These are phyloP conservation scores for Allium sativum DNA, from an alignment of 106 monocot species.

Conservation along the genomic window DNA sequence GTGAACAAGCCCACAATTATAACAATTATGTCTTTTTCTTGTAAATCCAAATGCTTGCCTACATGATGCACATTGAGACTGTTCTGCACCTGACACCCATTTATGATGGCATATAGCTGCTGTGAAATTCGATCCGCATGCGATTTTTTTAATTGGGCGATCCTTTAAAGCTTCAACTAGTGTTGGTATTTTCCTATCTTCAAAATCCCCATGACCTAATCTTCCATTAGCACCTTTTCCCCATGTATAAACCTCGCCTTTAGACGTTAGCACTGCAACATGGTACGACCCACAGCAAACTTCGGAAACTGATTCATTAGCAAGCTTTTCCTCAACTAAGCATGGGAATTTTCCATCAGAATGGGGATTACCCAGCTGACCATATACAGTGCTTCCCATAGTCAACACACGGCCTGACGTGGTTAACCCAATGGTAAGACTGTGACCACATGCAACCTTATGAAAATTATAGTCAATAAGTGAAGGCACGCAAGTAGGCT, in stretches of 20 bases:
- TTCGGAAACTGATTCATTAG: slow-evolving; percentile 48
- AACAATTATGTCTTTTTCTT: slow-evolving; percentile 80
- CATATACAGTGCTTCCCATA: slow-evolving; percentile 86
- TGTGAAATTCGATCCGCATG: slow-evolving; percentile 86
- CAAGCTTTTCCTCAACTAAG: slow-evolving; percentile 71
- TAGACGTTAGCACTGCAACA: slow-evolving; percentile 66
- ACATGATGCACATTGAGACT: slow-evolving; percentile 63
- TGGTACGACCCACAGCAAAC: slow-evolving; percentile 92
- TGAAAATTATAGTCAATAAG: slow-evolving; percentile 91
- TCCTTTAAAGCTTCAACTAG: slow-evolving; percentile 93
- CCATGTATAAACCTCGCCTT: slow-evolving; percentile 83
- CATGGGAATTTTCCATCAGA: slow-evolving; percentile 85
- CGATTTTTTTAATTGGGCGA: slow-evolving; percentile 64
- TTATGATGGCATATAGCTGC: slow-evolving; percentile 85
- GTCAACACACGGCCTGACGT: slow-evolving; percentile 69
- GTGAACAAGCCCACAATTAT: slow-evolving; percentile 79
- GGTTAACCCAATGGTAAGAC: slow-evolving; percentile 80
- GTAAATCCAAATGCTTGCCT: slow-evolving; percentile 86
- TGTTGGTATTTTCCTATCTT: slow-evolving; percentile 76
- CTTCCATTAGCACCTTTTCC: slow-evolving; percentile 96
- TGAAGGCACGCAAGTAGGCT: slow-evolving; percentile 88
- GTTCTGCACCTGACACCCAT: slow-evolving; percentile 84
- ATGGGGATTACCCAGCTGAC: slow-evolving; percentile 85
- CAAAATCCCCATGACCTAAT: slow-evolving; percentile 86
- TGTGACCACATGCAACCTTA: slow-evolving; percentile 85